Base-by-base conservation (phyloP, 805 yeast genomes). In the Wickerhamiella sergipiensis region DNA sequence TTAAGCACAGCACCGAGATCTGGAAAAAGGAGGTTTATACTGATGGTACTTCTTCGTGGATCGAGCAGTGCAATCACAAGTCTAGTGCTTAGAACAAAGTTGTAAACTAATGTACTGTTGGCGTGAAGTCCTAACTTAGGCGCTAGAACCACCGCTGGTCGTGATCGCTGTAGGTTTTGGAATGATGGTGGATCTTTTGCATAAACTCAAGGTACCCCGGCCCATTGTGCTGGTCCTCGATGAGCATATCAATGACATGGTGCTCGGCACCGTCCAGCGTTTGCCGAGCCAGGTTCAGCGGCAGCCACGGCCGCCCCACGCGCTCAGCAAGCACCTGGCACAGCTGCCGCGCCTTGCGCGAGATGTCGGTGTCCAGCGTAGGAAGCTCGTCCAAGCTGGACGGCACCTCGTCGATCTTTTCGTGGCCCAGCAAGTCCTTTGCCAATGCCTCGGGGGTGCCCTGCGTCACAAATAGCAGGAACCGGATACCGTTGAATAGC, bases 361-460 rank as follows among this genome's bases (percentile, higher is more conserved):
- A 84, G 44, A 89, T 77, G 29, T 72, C 79, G 0, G 92, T 83
- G 3, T 79, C 81, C 15, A 85, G 64, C 17, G 68, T 76, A 0
- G 97, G 97, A 40, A 92, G 67, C 53, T 77, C 78, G 56, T 79
- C 77, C 40, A 72, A 54, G 31, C 66, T 61, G 1, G 83, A 71
- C 50, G 75, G 74, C 9, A 83, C 64, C 17, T 75, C 67, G 2
- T 70, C 67, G 15, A 77, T 59, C 1, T 43, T 50, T 4, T 50
- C 50, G 18, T 72, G 58, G 0, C 90, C 95, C 60, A 90, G 80
- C 51, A 92, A 66, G 64, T 89, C 97, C 55, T 76, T 71, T 36
- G 89, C 59, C 22, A 92, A 70, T 6, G 48, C 22, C 52, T 78
- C 65, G 9, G 82, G 78, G 57, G 82, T 80, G 43, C 78, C 75